Evolutionary conservation across 345 rosid species (phyloP), one percentile per base, ranked within the genome.

Genomic region (Citrus hindsii): DNA sequence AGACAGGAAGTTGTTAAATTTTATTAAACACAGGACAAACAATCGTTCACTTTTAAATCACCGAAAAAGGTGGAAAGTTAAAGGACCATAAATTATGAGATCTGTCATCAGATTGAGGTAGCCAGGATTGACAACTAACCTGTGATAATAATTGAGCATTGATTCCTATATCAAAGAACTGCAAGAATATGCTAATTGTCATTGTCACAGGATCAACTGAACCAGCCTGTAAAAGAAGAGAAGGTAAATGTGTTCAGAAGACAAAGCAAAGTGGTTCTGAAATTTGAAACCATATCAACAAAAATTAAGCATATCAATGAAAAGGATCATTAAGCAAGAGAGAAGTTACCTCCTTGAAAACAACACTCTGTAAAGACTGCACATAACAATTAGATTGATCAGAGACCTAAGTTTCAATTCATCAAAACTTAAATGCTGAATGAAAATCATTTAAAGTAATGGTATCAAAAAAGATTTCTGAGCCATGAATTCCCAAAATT

Each of bases 351-450:
- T 90, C 97, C 88, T 93, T 95, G 92, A 95, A 95, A 66, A 95
- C 92, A 79, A 93, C 97, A 76, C 98, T 95, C 84, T 95, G 99
- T 78, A 95, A 83, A 84, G 99, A 93, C 99, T 95, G 97, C 92
- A 86, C 60, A 79, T 68, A 77, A 64, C 76, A 77, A 83, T 65
- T 13, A 67, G 64, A 69, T 59, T 46, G 53, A 71, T 86, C 63
- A 85, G 81, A 76, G 58, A 81, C 32, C 70, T 64, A 28, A 38
- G 64, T 37, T 59, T 53, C 21, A 69, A 79, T 22, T 25, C 40
- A 69, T 70, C 67, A 73, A 71, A 69, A 63, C 37, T 70, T 35
- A 40, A 46, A 69, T 28, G 58, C 66, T 19, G 69, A 71, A 55
- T 10, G 9, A 51, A 61, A 30, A 62, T 61, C 65, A 70, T 14